Evolutionary conservation across 176 grass and related monocot genomes (phyloP), one percentile per base, ranked within the genome.

Genomic region (Musa troglodytarum): DNA sequence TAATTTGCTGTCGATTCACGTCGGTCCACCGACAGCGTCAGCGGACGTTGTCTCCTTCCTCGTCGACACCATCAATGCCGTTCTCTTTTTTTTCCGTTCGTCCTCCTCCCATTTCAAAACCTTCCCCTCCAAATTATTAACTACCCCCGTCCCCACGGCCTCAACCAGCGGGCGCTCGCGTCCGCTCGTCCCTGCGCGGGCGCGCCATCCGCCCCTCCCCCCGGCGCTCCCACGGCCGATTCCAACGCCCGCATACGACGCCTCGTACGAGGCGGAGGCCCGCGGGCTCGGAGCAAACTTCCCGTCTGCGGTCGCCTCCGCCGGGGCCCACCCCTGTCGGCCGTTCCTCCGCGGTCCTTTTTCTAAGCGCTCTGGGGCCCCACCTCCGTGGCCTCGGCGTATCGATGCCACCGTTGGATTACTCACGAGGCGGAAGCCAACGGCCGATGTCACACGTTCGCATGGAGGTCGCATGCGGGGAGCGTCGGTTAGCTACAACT

Each of bases 61-160:
- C 43, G 7, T 52, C 43, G 68, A 71, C 68, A 71, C 68, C 66
- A 71, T 71, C 21, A 51, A 51, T 71, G 68, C 9, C 43, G 16
- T 21, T 43, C 1, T 17, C 19, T 19, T n/a, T 17, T 20, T 50
- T 17, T 9, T 62, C 3, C 13, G 1, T 3, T 62, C 20, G 15
- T n/a, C 6, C 20, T 62, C 20, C 17, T 19, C 57, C 15, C 6
- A 62, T 17, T 52, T 51, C 29, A 20, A 50, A n/a, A n/a, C 19
- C 49, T 12, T 22, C n/a, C 2, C 16, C 68, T 3, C 16, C n/a
- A 20, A 9, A 52, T 52, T 9, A 11, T 71, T 20, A 71, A 9
- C 20, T 10, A 16, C 2, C 50, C 10, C 22, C 62, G 23, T 65
- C 23, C 23, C 22, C 23, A 65, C 63, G 63, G 15, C 63, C 12